Base-by-base conservation (phyloP, 2,329 filamentous ascomycete species). In the Colletotrichum tofieldiae region DNA sequence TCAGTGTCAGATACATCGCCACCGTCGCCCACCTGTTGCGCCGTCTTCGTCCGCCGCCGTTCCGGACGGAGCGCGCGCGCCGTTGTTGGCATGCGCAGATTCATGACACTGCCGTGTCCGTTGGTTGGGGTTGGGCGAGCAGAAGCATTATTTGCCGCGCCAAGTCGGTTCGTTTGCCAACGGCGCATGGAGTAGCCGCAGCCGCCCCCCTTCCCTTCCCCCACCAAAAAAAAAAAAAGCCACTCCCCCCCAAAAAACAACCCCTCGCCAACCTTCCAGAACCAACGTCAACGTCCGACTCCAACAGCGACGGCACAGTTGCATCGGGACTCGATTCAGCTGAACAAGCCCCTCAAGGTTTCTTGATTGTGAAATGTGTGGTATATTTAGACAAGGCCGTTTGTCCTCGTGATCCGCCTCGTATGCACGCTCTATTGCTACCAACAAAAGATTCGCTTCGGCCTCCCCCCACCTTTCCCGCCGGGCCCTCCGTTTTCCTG, bases 301-400 rank as follows among this genome's bases (percentile, higher is more conserved):
- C 54, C 32, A 39, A 39, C 54, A 41, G n/a, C 12, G 54, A 39
- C n/a, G 20, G 14, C 14, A 14, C n/a, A 39, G 54, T 5, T 23
- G 54, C 54, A 35, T 26, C 20, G n/a, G 14, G 2, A 32, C 56
- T 60, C 18, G 6, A n/a, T 45, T n/a, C 56, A 49, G 39, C 45
- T n/a, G 35, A 9, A 18, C 16, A 37, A 58, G 37, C 32, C 49
- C 52, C n/a, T 20, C 9, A 37, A 55, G 16, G 16, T 18, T 61
- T 35, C 20, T 39, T 12, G 6, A 45, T 43, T n/a, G 35, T 16
- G 29, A 51, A 32, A 32, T 32, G 41, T n/a, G 51, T 72, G 69
- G 37, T 72, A 70, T 72, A 65, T 54, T 72, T 70, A 65, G 59
- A 70, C 54, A 37, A 43, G 43, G 35, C 47, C 29, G 5, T 37